Evolutionary conservation across 1,139 yeast species (phyloP).

Genomic region (Entelexis paramagnoliae): DNA sequence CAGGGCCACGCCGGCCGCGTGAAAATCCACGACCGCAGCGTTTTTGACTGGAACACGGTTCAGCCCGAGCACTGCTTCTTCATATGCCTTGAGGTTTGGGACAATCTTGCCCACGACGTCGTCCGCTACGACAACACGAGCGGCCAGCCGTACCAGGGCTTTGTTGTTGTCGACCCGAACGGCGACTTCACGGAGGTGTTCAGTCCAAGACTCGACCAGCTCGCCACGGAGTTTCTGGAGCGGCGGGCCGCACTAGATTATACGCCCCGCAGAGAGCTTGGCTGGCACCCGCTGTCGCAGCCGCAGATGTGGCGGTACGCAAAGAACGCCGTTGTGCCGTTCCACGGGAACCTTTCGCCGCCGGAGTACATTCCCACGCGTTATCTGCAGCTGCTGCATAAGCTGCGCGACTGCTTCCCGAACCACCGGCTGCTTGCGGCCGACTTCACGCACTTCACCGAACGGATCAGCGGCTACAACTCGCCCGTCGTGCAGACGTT

Average conservation of each 20-base stretch:
- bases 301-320: constrained; percentile 29
- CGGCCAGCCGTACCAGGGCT: constrained; percentile 64
- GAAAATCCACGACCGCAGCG: constrained; percentile 51
- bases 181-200: constrained; percentile 73
- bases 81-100: constrained; percentile 75
- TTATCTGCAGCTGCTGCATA: constrained; percentile 53
- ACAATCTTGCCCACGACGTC: constrained; percentile 75
- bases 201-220: constrained; percentile 55
- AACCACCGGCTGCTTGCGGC: constrained; percentile 62
- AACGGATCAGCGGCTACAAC: constrained; percentile 53
- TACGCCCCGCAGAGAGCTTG: constrained; percentile 27
- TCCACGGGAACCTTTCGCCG: constrained; percentile 56
- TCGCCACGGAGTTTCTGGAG: constrained; percentile 46
- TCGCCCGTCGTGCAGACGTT: constrained; percentile 82
- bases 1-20: constrained; percentile 43
- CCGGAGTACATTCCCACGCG: constrained; percentile 80
- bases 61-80: constrained; percentile 68
- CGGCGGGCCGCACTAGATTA: constrained; percentile 39
- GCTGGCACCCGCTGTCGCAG: constrained; percentile 35
- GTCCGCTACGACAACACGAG: constrained; percentile 63
- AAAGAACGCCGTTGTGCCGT: constrained; percentile 43
- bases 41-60: constrained; percentile 60
- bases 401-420: constrained; percentile 58
- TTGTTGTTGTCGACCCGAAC: constrained; percentile 59
- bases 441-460: constrained; percentile 60